These are phyloP conservation scores for Silene conica DNA, from an alignment of 148 eudicot species.

Conservation along the genomic window DNA sequence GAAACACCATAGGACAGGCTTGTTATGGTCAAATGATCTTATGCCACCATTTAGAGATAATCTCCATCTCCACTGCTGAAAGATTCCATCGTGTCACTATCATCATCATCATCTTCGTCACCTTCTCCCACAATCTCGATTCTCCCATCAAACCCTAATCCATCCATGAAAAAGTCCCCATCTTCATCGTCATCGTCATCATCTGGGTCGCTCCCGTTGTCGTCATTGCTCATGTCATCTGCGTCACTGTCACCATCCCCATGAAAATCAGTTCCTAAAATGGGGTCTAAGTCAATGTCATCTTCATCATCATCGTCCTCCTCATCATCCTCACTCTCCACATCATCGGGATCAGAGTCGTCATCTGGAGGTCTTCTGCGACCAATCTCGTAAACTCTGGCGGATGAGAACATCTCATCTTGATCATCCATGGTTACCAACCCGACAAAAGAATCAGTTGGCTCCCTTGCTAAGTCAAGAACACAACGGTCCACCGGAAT, in stretches of 20 bases:
- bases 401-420: constrained; percentile 83
- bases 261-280: constrained; percentile 42
- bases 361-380: constrained; percentile 84
- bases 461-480: constrained; percentile 80
- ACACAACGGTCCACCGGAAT: constrained; percentile 85
- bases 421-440: constrained; percentile 84
- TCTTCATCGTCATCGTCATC: constrained; percentile 64
- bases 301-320: constrained; percentile 77
- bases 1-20: too few species aligned
- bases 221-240: constrained; percentile 59
- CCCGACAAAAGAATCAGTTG: constrained; percentile 85
- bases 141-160: constrained; percentile 42
- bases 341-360: constrained; percentile 97
- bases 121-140: constrained; percentile 77
- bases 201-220: constrained; percentile 38
- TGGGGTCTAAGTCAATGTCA: constrained; percentile 54
- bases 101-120: constrained; percentile 66
- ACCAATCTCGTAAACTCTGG: constrained; percentile 86
- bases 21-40: too few species aligned
- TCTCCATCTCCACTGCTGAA: constrained; percentile 81
- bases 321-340: constrained; percentile 66
- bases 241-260: constrained; percentile 70
- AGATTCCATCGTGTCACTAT: constrained; percentile 52
- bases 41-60: constrained; percentile 23
- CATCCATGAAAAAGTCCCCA: constrained; percentile 57